Evolutionary conservation across 148 eudicot species (phyloP).

Genomic region (Arbutus unedo): DNA sequence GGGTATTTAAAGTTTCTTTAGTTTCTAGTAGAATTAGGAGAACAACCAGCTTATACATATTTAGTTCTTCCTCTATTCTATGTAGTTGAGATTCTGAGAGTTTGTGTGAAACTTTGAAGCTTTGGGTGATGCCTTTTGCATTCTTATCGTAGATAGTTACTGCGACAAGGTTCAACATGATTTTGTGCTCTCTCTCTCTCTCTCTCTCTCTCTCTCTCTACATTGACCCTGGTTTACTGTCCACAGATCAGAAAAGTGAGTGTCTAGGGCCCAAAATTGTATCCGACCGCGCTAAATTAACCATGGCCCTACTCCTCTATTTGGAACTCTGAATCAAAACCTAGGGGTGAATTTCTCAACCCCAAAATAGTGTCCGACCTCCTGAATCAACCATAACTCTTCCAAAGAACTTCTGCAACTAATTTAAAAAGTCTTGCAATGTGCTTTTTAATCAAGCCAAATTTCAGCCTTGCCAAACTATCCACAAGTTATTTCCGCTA

Average conservation of each 20-base stretch:
- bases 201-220: neutral
- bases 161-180: neutral
- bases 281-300: neutral
- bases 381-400: neutral
- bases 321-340: neutral
- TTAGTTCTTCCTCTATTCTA: neutral
- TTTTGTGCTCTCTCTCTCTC: neutral
- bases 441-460: neutral
- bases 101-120: neutral
- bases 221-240: neutral
- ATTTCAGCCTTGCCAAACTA: no score
- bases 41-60: neutral
- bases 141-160: neutral
- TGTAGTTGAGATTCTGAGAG: neutral
- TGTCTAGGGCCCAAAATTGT: neutral
- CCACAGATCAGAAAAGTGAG: neutral
- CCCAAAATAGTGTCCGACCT: neutral
- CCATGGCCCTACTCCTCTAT: neutral
- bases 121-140: neutral
- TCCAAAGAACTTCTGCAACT: neutral
- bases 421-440: neutral
- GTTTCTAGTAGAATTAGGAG: slow-evolving; percentile 6
- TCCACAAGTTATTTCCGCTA: no score
- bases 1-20: neutral
- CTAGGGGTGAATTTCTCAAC: neutral